phyloP scores from a whole-genome alignment of 305 asterid genomes.

The Petunia hybrid region DNA sequence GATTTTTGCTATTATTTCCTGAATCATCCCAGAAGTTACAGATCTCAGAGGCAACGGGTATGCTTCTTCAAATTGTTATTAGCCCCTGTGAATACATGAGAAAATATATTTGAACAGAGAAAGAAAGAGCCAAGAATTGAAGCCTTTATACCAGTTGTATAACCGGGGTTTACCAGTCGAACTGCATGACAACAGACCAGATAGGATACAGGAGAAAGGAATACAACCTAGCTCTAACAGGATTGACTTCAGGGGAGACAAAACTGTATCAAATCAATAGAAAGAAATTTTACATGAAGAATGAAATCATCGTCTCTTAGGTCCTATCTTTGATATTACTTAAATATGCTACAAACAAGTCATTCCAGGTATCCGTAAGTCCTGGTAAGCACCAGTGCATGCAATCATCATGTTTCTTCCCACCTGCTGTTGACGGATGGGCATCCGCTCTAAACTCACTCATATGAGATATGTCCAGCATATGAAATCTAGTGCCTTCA shows the following conservation, averaged over 20 bases:
- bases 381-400: conserved; percentile 99
- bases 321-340: conserved; percentile 43
- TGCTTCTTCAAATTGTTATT: neutral
- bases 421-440: conserved; percentile 91
- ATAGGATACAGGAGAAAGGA: neutral
- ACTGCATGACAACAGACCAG: neutral
- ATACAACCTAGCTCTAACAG: neutral
- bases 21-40: conserved; percentile 17
- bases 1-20: neutral
- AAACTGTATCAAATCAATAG: neutral
- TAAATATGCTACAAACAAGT: conserved; percentile 68
- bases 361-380: conserved; percentile 94
- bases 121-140: neutral
- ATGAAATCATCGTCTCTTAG: conserved; percentile 16
- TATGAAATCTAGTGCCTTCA: conserved; percentile 57
- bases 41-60: neutral
- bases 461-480: conserved; percentile 71
- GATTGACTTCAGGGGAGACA: neutral
- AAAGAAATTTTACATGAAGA: neutral
- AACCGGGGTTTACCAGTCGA: too few relatives aligned
- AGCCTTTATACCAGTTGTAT: neutral
- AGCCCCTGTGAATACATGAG: neutral
- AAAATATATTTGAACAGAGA: neutral
- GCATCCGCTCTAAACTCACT: conserved; percentile 94
- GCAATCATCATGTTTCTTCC: conserved; percentile 89